A percentile compares a stretch with the other conserved stretches of the same genome.
phyloP scores from a whole-genome alignment of 2,329 filamentous ascomycete species.

The Fusarium piperis region DNA sequence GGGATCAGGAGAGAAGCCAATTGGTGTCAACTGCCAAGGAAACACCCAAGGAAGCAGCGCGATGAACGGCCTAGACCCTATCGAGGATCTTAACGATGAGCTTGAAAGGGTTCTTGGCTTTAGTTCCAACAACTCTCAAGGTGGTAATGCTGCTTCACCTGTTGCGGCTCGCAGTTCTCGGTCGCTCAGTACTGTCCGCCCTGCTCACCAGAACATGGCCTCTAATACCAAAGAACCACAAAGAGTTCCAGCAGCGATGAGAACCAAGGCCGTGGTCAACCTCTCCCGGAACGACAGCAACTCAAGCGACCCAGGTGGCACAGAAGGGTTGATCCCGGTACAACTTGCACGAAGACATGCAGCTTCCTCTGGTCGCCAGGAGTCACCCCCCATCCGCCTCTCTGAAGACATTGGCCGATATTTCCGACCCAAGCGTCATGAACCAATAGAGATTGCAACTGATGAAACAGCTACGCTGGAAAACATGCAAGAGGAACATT shows the following conservation, averaged over 20 bases:
- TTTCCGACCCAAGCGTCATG: slow-evolving; percentile 37
- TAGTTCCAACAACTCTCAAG: background rate
- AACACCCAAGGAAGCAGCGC: background rate
- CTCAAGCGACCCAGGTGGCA: slow-evolving; percentile 42
- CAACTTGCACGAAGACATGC: slow-evolving; percentile 33
- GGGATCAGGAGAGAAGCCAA: background rate
- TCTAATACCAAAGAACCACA: background rate
- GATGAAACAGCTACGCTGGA: slow-evolving; percentile 48
- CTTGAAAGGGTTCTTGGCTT: slow-evolving; percentile 6
- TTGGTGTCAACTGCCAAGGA: background rate
- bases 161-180: background rate
- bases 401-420: slow-evolving; percentile 46
- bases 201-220: background rate
- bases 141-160: background rate
- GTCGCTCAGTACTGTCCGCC: background rate
- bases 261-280: slow-evolving; percentile 45
- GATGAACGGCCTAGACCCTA: slow-evolving; percentile 10
- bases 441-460: slow-evolving; percentile 47
- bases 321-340: slow-evolving; percentile 36
- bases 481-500: slow-evolving; percentile 8
- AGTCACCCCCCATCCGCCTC: slow-evolving; percentile 8
- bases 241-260: slow-evolving; percentile 36
- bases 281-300: slow-evolving; percentile 47
- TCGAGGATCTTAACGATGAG: slow-evolving; percentile 20
- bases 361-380: slow-evolving; percentile 3